These are phyloP conservation scores for Hippophae tibetana DNA, from an alignment of 306 rosid genomes.

Conservation along the genomic window DNA sequence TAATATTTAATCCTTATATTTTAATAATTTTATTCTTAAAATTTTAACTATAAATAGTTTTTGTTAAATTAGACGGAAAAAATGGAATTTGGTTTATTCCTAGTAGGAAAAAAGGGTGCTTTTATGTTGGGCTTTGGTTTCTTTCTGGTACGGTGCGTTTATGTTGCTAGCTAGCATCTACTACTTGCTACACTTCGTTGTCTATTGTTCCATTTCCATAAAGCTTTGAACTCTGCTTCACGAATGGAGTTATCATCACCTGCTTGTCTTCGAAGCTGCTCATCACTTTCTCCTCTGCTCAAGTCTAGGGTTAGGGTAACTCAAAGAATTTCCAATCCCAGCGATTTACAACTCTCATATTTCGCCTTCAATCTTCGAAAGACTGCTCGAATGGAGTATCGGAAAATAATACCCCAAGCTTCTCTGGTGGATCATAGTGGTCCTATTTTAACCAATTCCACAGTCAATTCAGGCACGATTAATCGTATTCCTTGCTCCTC, in stretches of 20 bases:
- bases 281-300: constrained; percentile 27
- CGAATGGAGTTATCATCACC: constrained; percentile 49
- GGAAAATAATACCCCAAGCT: constrained; percentile 24
- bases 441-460: constrained; percentile 29
- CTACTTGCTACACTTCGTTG: no score
- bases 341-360: constrained; percentile 15
- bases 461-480: constrained; percentile 34
- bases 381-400: constrained; percentile 24
- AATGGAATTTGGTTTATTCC: no score
- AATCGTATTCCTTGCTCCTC: neutral
- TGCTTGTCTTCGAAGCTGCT: constrained; percentile 25
- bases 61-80: no score
- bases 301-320: constrained; percentile 36
- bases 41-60: no score
- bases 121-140: no score
- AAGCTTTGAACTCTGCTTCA: neutral
- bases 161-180: no score
- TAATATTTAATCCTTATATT: no score
- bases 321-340: constrained; percentile 12
- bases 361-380: constrained; percentile 20
- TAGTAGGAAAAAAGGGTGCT: no score
- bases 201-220: neutral
- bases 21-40: no score
- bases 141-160: no score
- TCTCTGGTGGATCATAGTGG: constrained; percentile 35